A percentile compares a stretch with the other conserved stretches of the same genome.
Evolutionary conservation across 202 grass and related monocot species (phyloP).

Genomic region (Setaria italica): DNA sequence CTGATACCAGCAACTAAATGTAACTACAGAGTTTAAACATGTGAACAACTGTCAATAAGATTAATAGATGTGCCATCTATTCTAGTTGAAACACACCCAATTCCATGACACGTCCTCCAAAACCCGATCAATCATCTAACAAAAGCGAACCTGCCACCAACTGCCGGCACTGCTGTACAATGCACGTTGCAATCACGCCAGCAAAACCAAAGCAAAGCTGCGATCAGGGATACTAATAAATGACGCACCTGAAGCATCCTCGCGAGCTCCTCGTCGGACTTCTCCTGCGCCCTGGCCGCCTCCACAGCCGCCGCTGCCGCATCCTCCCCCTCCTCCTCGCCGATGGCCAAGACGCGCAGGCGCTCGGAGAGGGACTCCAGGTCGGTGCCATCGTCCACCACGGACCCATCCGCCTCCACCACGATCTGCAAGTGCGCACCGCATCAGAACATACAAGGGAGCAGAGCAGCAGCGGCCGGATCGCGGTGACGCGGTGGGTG

Average conservation of each 20-base stretch:
- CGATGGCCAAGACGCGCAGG: conserved; percentile 51
- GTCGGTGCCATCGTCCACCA: conserved; percentile 63
- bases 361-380: conserved; percentile 61
- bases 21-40: no score
- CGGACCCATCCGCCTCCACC: conserved; percentile 57
- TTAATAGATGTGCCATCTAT: no score
- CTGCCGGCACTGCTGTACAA: not conserved
- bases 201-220: not conserved
- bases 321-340: conserved; percentile 27
- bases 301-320: not conserved
- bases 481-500: not conserved
- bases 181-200: not conserved
- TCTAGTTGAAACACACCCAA: no score
- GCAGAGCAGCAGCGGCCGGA: not conserved
- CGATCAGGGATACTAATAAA: conserved; percentile 5
- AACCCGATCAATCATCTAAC: not conserved
- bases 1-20: no score
- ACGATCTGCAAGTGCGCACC: conserved; percentile 55
- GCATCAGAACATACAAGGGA: not conserved
- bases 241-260: conserved; percentile 66
- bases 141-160: not conserved
- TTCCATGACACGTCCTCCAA: not conserved
- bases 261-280: conserved; percentile 80
- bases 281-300: conserved; percentile 56
- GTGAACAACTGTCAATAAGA: no score